These are phyloP conservation scores for Curvularia sp. DNA, from an alignment of 2,329 filamentous ascomycete species.

Conservation along the genomic window DNA sequence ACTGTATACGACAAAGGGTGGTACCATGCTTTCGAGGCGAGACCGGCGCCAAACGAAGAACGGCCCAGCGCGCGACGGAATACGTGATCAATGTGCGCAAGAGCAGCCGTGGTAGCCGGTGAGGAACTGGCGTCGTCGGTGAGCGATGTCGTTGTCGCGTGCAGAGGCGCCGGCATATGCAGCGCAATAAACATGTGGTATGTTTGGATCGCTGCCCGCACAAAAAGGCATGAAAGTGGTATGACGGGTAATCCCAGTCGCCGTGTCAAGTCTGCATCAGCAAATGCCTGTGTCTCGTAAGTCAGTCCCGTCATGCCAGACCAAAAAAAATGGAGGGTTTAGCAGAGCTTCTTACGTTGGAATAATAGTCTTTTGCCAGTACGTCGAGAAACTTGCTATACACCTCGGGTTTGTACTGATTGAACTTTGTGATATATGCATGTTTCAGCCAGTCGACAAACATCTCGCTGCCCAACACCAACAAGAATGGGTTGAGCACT, in stretches of 20 bases:
- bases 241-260: constrained; percentile 90
- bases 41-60: constrained; percentile 65
- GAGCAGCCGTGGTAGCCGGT: constrained; percentile 76
- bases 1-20: constrained; percentile 60
- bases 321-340: neutral
- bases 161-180: constrained; percentile 76
- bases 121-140: constrained; percentile 64
- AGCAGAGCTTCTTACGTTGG: constrained; percentile 67
- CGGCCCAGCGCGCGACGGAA: constrained; percentile 79
- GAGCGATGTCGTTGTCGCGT: constrained; percentile 71
- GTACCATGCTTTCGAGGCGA: constrained; percentile 45
- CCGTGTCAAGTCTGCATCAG: constrained; percentile 86
- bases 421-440: constrained; percentile 97
- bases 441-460: constrained; percentile 97
- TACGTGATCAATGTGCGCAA: constrained; percentile 79
- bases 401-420: constrained; percentile 90
- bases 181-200: constrained; percentile 98
- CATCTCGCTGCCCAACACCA: constrained; percentile 96
- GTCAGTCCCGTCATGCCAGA: neutral
- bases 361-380: constrained; percentile 96
- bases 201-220: constrained; percentile 91
- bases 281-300: constrained; percentile 71
- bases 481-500: constrained; percentile 88
- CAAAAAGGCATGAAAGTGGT: constrained; percentile 91
- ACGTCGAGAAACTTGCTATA: constrained; percentile 93